Percentiles rank a stretch among this genome's conserved stretches.
Evolutionary conservation across 768 basidiomycete species (phyloP).

Genomic region (Lactarius sanguifluus): DNA sequence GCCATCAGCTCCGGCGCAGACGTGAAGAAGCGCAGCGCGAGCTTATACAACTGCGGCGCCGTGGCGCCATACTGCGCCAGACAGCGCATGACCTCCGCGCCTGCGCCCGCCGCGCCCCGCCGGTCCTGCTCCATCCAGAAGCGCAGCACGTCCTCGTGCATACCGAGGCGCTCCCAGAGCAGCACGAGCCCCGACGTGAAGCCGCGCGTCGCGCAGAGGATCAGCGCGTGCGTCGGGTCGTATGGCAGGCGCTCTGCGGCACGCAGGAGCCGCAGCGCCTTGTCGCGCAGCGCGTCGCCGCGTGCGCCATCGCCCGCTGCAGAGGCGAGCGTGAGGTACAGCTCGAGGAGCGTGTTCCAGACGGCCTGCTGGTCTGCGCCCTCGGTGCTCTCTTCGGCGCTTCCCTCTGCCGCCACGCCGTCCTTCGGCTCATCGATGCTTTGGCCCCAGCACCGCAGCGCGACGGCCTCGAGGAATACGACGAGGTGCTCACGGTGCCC

Average conservation of each 20-base stretch:
- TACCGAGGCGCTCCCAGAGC: conserved; percentile 90
- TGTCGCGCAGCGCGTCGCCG: conserved; percentile 44
- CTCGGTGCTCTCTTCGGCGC: conserved; percentile 38
- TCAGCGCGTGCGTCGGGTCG: conserved; percentile 90
- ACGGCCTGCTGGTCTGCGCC: conserved; percentile 73
- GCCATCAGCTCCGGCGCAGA: conserved; percentile 71
- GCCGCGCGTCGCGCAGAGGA: conserved; percentile 81
- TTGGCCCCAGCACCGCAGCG: conserved; percentile 77
- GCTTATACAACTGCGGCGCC: conserved; percentile 77
- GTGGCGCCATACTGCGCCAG: conserved; percentile 70
- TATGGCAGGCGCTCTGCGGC: conserved; percentile 59
- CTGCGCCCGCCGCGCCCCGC: conserved; percentile 42
- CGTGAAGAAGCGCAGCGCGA: conserved; percentile 88
- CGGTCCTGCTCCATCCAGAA: conserved; percentile 84
- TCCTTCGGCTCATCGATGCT: conserved; percentile 45
- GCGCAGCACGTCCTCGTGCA: conserved; percentile 93
- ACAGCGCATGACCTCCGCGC: conserved; percentile 57
- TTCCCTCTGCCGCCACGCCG: conserved; percentile 26
- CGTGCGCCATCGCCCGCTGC: conserved; percentile 30
- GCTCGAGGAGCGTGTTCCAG: conserved; percentile 94
- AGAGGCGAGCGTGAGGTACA: conserved; percentile 72
- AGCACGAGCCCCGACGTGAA: conserved; percentile 86
- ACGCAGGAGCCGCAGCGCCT: conserved; percentile 71
- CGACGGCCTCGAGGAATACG: conserved; percentile 86
- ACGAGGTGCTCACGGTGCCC: conserved; percentile 84